Base-by-base conservation (phyloP, 108 stramenopile genomes). In the Cylindrotheca closterium region DNA sequence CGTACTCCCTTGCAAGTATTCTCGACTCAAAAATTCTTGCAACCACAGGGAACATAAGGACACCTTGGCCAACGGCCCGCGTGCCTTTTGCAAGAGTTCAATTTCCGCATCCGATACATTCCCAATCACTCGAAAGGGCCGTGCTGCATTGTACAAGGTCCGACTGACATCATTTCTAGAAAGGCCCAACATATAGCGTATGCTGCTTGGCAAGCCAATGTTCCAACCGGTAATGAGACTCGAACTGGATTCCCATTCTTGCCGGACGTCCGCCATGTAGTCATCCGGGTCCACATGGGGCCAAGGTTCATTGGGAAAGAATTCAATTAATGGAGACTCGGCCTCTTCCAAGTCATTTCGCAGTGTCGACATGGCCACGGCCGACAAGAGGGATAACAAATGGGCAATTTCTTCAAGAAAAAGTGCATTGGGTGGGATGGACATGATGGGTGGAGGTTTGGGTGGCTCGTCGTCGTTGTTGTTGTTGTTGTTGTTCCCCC, bases 111-210 rank as follows among this genome's bases (percentile, higher is more conserved):
- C 85, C 51, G 76, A 78, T 1, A 91, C 82, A 53, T 82, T 84
- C 12, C 89, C 89, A 58, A 91, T 71, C 22, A 91, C 89, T 30
- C 71, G 74, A 56, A 91, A 84, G 25, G 89, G 89, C 55, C 89
- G 58, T 17, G 73, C 80, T 26, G 71, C 71, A 64, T 91, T 91
- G 75, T 87, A 91, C 21, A 47, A 28, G 17, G 18, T 49, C 30
- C 86, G 66, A 45, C 68, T 55, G 7, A 67, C 32, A 17, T 65
- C 67, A 18, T 74, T 86, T 25, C 89, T 68, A 21, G 76, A 67
- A 1, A 71, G 51, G 0, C 86, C 89, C 8, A 81, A 47, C 47
- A 85, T 21, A 58, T 75, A 89, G 34, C 68, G 49, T 10, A 79
- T 1, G 2, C 64, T 29, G 15, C 52, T 60, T 12, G 47, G 67